Evolutionary conservation across 2,329 filamentous ascomycete genomes (phyloP).

Genomic region (Colletotrichum cordylinicola): DNA sequence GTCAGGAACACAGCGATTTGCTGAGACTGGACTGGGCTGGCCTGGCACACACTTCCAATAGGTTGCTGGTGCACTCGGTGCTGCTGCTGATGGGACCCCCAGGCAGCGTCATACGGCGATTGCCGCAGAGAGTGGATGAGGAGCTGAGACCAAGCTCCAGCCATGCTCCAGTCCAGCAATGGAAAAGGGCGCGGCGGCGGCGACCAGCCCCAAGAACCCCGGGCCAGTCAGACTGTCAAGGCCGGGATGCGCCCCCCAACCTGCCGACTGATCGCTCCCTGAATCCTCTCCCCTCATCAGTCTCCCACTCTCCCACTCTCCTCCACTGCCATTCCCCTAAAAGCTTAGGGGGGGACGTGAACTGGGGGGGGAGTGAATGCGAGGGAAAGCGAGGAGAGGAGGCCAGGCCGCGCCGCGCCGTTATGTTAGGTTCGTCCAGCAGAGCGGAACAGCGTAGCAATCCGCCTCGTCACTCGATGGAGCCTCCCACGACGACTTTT

Average conservation of each 20-base stretch:
- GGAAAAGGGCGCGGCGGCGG: background rate
- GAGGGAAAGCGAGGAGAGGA: background rate
- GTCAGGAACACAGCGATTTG: background rate
- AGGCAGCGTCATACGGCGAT: constrained; percentile 16
- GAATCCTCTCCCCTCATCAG: background rate
- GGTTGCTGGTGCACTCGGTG: background rate
- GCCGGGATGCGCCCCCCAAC: background rate
- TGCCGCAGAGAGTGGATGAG: constrained; percentile 21
- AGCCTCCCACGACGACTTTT: background rate
- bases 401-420: background rate
- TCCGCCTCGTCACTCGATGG: background rate
- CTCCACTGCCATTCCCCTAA: background rate
- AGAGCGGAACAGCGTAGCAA: background rate
- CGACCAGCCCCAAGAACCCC: background rate
- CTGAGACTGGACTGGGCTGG: background rate
- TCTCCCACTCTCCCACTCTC: background rate
- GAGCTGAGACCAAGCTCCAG: constrained; percentile 8
- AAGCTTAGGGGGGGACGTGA: background rate
- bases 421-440: background rate
- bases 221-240: background rate
- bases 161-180: background rate
- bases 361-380: background rate
- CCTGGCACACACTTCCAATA: background rate
- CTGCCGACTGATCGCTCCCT: background rate
- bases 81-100: constrained; percentile 4